Evolutionary conservation across 1,284 basidiomycete species (phyloP).

Genomic region (Wolfiporia cocos): DNA sequence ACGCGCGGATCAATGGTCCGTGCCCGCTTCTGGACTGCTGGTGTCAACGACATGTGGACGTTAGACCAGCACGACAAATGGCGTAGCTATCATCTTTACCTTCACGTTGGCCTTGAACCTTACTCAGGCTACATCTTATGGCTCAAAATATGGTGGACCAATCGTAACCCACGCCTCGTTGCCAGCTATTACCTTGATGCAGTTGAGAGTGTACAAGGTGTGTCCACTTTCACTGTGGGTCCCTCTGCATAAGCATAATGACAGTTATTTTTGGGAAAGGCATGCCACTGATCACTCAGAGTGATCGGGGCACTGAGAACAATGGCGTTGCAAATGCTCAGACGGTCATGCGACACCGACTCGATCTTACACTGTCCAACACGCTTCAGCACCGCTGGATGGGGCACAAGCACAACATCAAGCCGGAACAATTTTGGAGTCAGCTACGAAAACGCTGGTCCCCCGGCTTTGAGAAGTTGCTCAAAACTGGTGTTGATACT

Average conservation of each 20-base stretch:
- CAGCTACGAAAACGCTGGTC: slow-evolving; percentile 20
- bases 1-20: neutral
- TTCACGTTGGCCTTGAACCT: slow-evolving; percentile 32
- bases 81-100: slow-evolving; percentile 28
- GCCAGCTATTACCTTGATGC: slow-evolving; percentile 26
- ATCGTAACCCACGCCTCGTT: slow-evolving; percentile 31
- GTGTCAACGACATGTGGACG: slow-evolving; percentile 32
- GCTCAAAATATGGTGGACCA: slow-evolving; percentile 37
- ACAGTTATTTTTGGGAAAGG: slow-evolving; percentile 5
- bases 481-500: slow-evolving; percentile 22
- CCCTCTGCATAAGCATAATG: neutral
- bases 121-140: slow-evolving; percentile 27
- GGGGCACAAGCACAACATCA: slow-evolving; percentile 28
- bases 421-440: slow-evolving; percentile 30
- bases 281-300: slow-evolving; percentile 31
- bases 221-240: neutral
- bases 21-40: slow-evolving; percentile 26
- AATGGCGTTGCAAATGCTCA: slow-evolving; percentile 32
- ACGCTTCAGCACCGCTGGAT: slow-evolving; percentile 32
- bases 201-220: slow-evolving; percentile 13
- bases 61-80: slow-evolving; percentile 39
- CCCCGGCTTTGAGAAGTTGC: slow-evolving; percentile 31
- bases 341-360: slow-evolving; percentile 25
- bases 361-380: slow-evolving; percentile 26
- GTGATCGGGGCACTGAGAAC: slow-evolving; percentile 34